A percentile compares a stretch with the other conserved stretches of the same genome.
Evolutionary conservation across 2,329 filamentous ascomycete genomes (phyloP).

Genomic region (Talaromyces marneffei): DNA sequence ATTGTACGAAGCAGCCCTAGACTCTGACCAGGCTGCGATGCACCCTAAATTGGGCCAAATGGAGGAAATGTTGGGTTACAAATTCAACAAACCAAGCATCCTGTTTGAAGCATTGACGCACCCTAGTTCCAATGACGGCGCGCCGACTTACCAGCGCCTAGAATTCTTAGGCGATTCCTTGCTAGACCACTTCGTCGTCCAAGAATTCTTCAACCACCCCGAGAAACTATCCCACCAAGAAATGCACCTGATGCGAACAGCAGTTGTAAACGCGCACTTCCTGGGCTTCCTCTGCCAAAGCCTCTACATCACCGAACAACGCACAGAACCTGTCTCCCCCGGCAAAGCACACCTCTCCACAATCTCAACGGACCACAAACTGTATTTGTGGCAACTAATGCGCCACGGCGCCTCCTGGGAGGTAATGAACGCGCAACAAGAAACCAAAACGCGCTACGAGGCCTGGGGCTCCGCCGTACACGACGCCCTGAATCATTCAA

Average conservation of each 20-base stretch:
- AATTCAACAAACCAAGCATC: slow-evolving; percentile 61
- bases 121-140: slow-evolving; percentile 52
- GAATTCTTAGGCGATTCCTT: slow-evolving; percentile 86
- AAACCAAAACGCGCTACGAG: slow-evolving; percentile 43
- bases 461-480: slow-evolving; percentile 47
- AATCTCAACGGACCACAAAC: slow-evolving; percentile 19
- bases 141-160: slow-evolving; percentile 63
- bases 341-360: slow-evolving; percentile 24
- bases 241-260: slow-evolving; percentile 73
- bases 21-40: slow-evolving; percentile 32
- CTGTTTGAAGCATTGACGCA: slow-evolving; percentile 79
- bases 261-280: slow-evolving; percentile 73
- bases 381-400: slow-evolving; percentile 65
- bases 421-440: slow-evolving; percentile 45
- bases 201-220: slow-evolving; percentile 48
- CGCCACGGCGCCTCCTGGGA: slow-evolving; percentile 47
- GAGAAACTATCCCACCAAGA: slow-evolving; percentile 46
- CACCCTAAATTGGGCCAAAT: slow-evolving; percentile 43
- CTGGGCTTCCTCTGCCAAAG: slow-evolving; percentile 71
- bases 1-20: slow-evolving; percentile 42
- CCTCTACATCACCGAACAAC: slow-evolving; percentile 21
- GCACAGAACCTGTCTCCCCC: slow-evolving; percentile 14
- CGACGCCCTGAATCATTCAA: slow-evolving; percentile 45
- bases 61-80: slow-evolving; percentile 64
- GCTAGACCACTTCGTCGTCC: slow-evolving; percentile 70